phyloP scores from a whole-genome alignment of 768 basidiomycete species.

The Calocybe cyanea region DNA sequence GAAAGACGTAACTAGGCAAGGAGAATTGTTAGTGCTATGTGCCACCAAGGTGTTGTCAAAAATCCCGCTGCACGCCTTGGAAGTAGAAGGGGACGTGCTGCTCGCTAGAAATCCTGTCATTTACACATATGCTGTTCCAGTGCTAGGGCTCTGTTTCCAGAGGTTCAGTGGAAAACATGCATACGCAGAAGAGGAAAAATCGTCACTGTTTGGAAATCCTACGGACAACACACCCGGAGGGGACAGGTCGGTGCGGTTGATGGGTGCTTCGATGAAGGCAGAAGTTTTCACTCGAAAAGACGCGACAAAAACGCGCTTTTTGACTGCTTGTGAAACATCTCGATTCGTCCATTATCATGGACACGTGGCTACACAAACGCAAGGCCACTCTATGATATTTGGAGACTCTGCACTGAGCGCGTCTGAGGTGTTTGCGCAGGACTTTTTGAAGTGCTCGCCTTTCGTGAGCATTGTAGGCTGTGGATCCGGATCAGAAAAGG shows the following conservation, averaged over 20 bases:
- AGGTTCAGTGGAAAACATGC: not conserved
- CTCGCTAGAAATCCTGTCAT: not conserved
- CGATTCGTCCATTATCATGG: constrained; percentile 1
- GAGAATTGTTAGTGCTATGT: not conserved
- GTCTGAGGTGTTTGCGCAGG: not conserved
- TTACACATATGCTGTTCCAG: not conserved
- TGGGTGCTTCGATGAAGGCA: not conserved
- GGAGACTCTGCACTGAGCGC: not conserved
- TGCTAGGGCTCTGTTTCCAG: not conserved
- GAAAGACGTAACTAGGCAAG: not conserved
- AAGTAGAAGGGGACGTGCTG: not conserved
- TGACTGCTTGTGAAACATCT: not conserved
- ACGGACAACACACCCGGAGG: not conserved
- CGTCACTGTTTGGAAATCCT: not conserved
- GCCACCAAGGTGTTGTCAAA: not conserved
- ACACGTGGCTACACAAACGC: not conserved
- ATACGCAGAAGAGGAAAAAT: not conserved
- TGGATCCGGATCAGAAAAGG: not conserved
- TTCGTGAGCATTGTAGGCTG: not conserved
- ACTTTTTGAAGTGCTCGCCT: not conserved
- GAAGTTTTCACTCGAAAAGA: not conserved
- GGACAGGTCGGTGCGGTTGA: not conserved
- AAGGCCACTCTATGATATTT: not conserved
- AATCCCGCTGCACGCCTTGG: not conserved
- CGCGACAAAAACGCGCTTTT: not conserved